These are phyloP conservation scores for Ilex paraguariensis DNA, from an alignment of 305 asterid species.

Conservation along the genomic window DNA sequence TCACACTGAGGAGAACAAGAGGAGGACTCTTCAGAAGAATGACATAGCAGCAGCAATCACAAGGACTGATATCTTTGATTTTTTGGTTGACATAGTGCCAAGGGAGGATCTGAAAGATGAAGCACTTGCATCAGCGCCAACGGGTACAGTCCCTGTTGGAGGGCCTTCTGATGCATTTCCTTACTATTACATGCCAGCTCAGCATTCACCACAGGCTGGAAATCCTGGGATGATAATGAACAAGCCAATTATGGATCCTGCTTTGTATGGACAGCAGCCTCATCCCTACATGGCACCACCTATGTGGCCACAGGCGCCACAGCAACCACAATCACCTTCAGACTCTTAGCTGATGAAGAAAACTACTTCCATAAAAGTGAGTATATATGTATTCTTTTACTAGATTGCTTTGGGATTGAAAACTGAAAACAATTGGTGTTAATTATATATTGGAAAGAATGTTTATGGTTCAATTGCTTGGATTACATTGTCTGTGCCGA, in stretches of 20 bases:
- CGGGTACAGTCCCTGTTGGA: background rate
- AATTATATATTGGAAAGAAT: too few species aligned
- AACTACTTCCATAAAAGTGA: too few species aligned
- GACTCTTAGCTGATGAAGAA: background rate
- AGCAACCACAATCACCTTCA: background rate
- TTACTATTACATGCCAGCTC: constrained; percentile 4
- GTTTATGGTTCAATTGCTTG: too few species aligned
- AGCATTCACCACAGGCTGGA: constrained; percentile 3
- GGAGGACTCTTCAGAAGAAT: constrained; percentile 1
- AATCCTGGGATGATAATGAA: constrained; percentile 1
- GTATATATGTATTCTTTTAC: too few species aligned
- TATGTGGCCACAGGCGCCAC: constrained; percentile 1
- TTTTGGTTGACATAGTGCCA: background rate
- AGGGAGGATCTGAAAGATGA: constrained; percentile 4
- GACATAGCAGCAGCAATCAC: constrained; percentile 5
- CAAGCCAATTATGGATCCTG: background rate
- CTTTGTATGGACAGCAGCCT: constrained; percentile 1
- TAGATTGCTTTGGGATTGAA: too few species aligned
- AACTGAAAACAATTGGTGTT: too few species aligned
- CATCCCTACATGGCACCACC: constrained; percentile 1
- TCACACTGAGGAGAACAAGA: constrained; percentile 3
- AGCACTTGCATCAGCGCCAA: constrained; percentile 1
- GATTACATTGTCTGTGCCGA: too few species aligned
- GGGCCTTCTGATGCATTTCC: background rate
- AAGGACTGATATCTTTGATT: background rate